Evolutionary conservation across 2,329 filamentous ascomycete species (phyloP).

Genomic region (Ceratocystis variospora): DNA sequence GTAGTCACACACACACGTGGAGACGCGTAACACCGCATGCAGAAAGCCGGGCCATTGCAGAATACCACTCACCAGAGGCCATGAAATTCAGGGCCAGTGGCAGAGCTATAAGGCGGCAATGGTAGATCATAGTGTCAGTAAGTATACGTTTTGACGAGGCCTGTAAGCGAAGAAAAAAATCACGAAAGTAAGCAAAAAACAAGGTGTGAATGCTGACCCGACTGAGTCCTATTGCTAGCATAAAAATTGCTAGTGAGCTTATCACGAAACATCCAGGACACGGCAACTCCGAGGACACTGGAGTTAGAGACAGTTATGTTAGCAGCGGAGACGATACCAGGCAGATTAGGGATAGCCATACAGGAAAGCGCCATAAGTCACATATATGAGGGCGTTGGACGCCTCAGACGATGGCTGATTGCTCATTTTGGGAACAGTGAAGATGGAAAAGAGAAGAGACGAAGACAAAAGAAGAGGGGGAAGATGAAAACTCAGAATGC

Average conservation of each 20-base stretch:
- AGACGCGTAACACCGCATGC: background rate
- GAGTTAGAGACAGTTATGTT: background rate
- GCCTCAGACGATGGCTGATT: conserved; percentile 53
- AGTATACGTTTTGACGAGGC: background rate
- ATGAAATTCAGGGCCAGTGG: conserved; percentile 81
- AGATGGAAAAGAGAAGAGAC: background rate
- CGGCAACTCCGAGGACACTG: conserved; percentile 49
- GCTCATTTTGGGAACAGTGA: conserved; percentile 33
- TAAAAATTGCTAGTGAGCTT: conserved; percentile 60
- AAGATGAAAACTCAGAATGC: background rate
- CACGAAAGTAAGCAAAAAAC: conserved; percentile 16
- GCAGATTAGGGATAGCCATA: conserved; percentile 27
- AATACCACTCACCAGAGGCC: conserved; percentile 68
- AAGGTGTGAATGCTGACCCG: conserved; percentile 44
- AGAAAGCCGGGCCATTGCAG: conserved; percentile 21
- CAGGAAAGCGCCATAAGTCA: conserved; percentile 67
- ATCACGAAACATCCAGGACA: conserved; percentile 44
- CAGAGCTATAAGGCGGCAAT: conserved; percentile 40
- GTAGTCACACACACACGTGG: conserved; percentile 1
- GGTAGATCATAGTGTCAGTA: background rate
- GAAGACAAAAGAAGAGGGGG: conserved; percentile 12
- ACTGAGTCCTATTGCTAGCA: conserved; percentile 67
- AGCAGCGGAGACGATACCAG: background rate
- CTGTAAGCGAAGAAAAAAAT: conserved; percentile 16
- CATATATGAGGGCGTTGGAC: conserved; percentile 72